Base-by-base conservation (phyloP, 495 filamentous ascomycete species). In the Penicillium maclennaniae region DNA sequence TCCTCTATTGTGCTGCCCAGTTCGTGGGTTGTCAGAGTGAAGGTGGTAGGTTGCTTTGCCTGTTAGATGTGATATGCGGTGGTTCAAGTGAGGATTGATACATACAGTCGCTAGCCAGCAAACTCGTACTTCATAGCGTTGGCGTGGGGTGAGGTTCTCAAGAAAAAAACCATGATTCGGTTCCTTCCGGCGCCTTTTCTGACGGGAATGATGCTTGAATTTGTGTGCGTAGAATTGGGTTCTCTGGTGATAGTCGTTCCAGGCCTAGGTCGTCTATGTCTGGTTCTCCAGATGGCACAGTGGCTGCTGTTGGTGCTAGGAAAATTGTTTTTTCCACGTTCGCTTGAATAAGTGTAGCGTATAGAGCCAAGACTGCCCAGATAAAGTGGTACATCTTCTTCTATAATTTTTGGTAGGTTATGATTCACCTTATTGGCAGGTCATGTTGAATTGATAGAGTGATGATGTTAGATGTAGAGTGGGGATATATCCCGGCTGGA, bases 301-400 rank as follows among this genome's bases (percentile, higher is more conserved):
- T 64, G 59, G 79, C 56, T 9, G 71, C 54, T 15, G 69, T 56
- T 19, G 93, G 93, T 20, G 78, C 91, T 39, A 87, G 67, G 74
- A 98, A 97, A 61, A 98, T 90, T 59, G 79, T 79, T 68, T 98
- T 98, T 68, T 98, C 93, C 54, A 87, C 85, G 66, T 98, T 97
- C 63, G 82, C 89, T 20, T 54, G 58, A 36, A 55, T 52, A 20
- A 61, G 59, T 26, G 58, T 49, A 55, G 53, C 54, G 52, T 69
- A 62, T 51, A 73, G 60, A 41, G 63, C 54, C 38, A 68, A 42
- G 37, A 60, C 51, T 15, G 45, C 45, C 26, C 60, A 36, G 47
- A 57, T 55, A 38, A 62, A 17, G 21, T 36, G 15, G 25, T 49
- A 23, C 63, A 63, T 62, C 27, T 58, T 62, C 51, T 55, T 39